Conservation (phyloP, 2,329 filamentous ascomycete genomes). For the Zasmidium angulare region DNA sequence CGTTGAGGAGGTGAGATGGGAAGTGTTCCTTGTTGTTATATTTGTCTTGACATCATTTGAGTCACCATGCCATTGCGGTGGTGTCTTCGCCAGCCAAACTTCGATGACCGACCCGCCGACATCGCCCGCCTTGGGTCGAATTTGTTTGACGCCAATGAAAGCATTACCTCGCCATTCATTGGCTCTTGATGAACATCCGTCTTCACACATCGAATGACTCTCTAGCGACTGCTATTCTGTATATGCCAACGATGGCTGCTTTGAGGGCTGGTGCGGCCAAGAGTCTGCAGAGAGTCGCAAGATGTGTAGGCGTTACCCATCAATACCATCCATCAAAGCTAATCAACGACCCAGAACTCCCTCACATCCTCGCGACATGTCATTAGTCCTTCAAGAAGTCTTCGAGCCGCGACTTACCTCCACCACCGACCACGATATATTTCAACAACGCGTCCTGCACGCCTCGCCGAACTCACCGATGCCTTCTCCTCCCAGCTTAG, state of each 20-base stretch:
- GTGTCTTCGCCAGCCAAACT: neutral
- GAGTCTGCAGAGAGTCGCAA: slow-evolving; percentile 21
- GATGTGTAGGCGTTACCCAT: slow-evolving; percentile 17
- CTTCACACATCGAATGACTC: neutral
- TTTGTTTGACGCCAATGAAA: slow-evolving; percentile 1
- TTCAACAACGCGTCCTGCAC: slow-evolving; percentile 20
- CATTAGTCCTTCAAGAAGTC: slow-evolving; percentile 3
- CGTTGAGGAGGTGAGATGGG: neutral
- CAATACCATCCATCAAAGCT: neutral
- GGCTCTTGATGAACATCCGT: neutral
- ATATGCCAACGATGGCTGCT: slow-evolving; percentile 15
- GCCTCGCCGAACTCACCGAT: slow-evolving; percentile 43
- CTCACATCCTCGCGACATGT: slow-evolving; percentile 8
- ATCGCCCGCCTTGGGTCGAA: neutral
- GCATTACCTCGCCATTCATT: neutral
- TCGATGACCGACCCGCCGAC: neutral
- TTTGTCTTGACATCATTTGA: neutral
- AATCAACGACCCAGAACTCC: slow-evolving; percentile 4
- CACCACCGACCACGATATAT: slow-evolving; percentile 30
- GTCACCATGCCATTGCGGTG: neutral
- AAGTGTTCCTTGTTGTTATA: neutral
- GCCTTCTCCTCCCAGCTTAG: slow-evolving; percentile 66
- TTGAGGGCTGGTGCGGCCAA: slow-evolving; percentile 20
- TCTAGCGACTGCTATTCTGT: neutral
- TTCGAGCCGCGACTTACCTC: slow-evolving; percentile 11